These are phyloP conservation scores for Peniophora sp. DNA, from an alignment of 1,284 basidiomycete genomes.

Conservation along the genomic window DNA sequence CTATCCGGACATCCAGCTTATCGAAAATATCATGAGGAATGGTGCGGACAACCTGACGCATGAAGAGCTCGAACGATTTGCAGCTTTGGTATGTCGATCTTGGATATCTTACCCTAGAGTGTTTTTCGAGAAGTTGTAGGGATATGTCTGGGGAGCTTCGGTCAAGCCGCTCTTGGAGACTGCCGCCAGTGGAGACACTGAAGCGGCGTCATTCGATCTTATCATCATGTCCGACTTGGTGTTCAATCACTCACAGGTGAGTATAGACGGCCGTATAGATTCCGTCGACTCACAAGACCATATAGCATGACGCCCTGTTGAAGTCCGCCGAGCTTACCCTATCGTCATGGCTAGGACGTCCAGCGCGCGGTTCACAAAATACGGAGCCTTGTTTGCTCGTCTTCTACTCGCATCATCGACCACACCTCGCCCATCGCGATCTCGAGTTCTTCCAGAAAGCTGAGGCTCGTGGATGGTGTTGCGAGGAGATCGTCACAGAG, in stretches of 20 bases:
- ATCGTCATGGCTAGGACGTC: conserved; percentile 8
- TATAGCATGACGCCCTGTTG: conserved; percentile 77
- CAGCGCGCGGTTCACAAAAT: conserved; percentile 1
- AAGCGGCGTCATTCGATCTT: conserved; percentile 51
- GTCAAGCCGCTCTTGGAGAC: conserved; percentile 43
- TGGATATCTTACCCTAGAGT: background rate
- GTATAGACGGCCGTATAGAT: conserved; percentile 4
- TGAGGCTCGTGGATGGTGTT: conserved; percentile 61
- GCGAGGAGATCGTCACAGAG: conserved; percentile 65
- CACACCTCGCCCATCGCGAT: conserved; percentile 78
- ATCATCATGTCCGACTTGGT: conserved; percentile 90
- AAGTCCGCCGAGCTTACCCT: conserved; percentile 59
- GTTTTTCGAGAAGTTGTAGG: conserved; percentile 36
- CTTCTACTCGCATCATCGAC: conserved; percentile 91
- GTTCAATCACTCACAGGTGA: conserved; percentile 80
- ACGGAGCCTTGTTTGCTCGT: conserved; percentile 62
- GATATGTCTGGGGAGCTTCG: conserved; percentile 87
- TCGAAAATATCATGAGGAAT: conserved; percentile 76
- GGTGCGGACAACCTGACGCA: conserved; percentile 47
- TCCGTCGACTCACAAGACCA: background rate
- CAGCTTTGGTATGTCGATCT: conserved; percentile 38
- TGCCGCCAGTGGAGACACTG: conserved; percentile 17
- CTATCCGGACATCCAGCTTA: conserved; percentile 79
- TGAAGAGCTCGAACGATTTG: conserved; percentile 24
- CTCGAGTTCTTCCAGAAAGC: conserved; percentile 80